Percentiles rank a stretch among this genome's conserved stretches.
Evolutionary conservation across 768 basidiomycete genomes (phyloP).

Genomic region (Leccinum sublutescens): DNA sequence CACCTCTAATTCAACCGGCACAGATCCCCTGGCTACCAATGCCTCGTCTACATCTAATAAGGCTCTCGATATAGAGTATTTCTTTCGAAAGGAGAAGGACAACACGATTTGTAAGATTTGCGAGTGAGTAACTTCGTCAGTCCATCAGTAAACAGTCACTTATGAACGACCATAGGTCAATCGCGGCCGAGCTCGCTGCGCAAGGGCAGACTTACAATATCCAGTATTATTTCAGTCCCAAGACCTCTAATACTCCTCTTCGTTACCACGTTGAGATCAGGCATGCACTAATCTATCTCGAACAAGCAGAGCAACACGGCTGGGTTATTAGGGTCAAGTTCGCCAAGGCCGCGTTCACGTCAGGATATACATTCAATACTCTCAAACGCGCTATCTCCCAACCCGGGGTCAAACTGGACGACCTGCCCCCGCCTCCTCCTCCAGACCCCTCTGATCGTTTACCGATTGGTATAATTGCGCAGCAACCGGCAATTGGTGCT

Average conservation of each 20-base stretch:
- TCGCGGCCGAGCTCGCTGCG: not conserved
- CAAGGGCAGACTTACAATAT: not conserved
- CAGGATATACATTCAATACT: not conserved
- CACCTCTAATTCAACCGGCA: not conserved
- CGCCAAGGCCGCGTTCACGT: not conserved
- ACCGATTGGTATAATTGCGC: not conserved
- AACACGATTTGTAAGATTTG: not conserved
- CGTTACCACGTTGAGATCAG: not conserved
- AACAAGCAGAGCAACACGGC: not conserved
- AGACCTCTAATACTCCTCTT: not conserved
- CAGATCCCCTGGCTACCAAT: not conserved
- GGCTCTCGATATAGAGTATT: not conserved
- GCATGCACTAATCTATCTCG: not conserved
- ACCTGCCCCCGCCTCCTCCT: not conserved
- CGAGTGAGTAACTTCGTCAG: not conserved
- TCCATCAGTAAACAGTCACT: not conserved
- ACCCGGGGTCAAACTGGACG: not conserved
- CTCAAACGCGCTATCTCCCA: not conserved
- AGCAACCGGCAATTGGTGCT: not conserved
- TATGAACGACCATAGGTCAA: not conserved
- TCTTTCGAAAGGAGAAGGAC: not conserved
- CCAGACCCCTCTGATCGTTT: not conserved
- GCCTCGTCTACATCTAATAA: not conserved
- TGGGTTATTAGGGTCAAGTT: not conserved
- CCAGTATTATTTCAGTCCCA: not conserved